Evolutionary conservation across 139 green algal genomes (phyloP), one percentile per base, ranked within the genome.

Genomic region (Ulvella scutata): DNA sequence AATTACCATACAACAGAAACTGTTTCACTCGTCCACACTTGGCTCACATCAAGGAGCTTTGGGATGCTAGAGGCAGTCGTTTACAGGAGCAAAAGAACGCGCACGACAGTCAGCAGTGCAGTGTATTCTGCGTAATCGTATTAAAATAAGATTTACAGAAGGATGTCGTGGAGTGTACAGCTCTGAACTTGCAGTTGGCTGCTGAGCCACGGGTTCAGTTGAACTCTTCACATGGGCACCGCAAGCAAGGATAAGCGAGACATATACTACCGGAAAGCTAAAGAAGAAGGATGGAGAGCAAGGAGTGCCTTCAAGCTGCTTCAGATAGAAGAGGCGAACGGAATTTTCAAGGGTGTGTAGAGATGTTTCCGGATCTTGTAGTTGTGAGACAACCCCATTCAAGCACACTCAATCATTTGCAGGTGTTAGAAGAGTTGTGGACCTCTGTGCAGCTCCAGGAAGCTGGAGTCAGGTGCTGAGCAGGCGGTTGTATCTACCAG

Each of bases 241-340:
- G 76, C 76, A 0, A 88, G 74, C 3, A 96, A 96, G 77, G 92
- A 98, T 75, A 96, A 97, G 72, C 83, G 92, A 0, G 95, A 99
- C 74, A 96, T 98, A 21, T 99, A 97, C 60, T 93, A 93, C 78
- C 80, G 94, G 0, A 95, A 95, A 39, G 95, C 95, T 4, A 99
- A 99, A 76, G 95, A 99, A 81, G 95, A 98, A 76, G 95, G 95
- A 3, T 98, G 95, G 94, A 82, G 95, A 2, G 95, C 95, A 3
- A 79, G 95, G 28, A 93, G 83, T 44, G 95, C 95, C 0, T 99
- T 93, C 83, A 99, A 99, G 81, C 86, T 99, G 31, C 84, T 99
- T 43, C 95, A 99, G 73, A 91, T 99, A 2, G 95, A 99, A 75
- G 95, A 99, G 33, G 85, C 87, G 4, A 98, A 96, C 77, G 59